A percentile compares a stretch with the other conserved stretches of the same genome.
phyloP scores from a whole-genome alignment of 2,329 filamentous ascomycete species.

The Purpureocillium takamizusanense region DNA sequence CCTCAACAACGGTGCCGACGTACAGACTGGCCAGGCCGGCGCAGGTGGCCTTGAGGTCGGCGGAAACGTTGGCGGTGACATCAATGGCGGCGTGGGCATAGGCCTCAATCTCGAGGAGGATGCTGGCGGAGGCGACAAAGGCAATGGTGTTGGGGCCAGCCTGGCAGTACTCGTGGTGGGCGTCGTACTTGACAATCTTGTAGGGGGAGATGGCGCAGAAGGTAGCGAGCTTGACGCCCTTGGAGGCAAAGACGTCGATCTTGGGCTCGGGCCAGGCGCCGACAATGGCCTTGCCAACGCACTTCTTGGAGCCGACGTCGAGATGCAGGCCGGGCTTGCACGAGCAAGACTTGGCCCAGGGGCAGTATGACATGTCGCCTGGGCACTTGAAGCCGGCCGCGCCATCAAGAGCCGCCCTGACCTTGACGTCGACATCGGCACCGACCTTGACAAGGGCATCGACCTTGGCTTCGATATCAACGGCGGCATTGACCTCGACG shows the following conservation, averaged over 20 bases:
- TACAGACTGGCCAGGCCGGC: slow-evolving; percentile 24
- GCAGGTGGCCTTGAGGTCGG: slow-evolving; percentile 19
- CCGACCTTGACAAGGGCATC: slow-evolving; percentile 4
- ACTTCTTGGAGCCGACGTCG: slow-evolving; percentile 19
- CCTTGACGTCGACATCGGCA: slow-evolving; percentile 6
- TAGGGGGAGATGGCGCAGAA: slow-evolving; percentile 26
- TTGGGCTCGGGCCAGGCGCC: slow-evolving; percentile 25
- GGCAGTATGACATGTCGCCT: slow-evolving; percentile 24
- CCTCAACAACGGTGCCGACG: slow-evolving; percentile 18
- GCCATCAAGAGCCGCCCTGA: slow-evolving; percentile 11
- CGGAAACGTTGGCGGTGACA: slow-evolving; percentile 14
- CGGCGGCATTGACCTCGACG: slow-evolving; percentile 2
- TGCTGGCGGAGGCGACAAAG: slow-evolving; percentile 22
- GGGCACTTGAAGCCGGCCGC: slow-evolving; percentile 20
- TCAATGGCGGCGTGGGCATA: slow-evolving; percentile 12
- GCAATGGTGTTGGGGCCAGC: slow-evolving; percentile 21
- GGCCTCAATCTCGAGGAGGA: slow-evolving; percentile 15
- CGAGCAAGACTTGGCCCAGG: slow-evolving; percentile 31
- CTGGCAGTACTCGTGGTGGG: slow-evolving; percentile 25
- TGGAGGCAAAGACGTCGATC: slow-evolving; percentile 13
- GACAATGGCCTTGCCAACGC: slow-evolving; percentile 14
- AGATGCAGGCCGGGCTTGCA: slow-evolving; percentile 31
- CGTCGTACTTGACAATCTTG: slow-evolving; percentile 24
- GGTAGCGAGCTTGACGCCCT: slow-evolving; percentile 16
- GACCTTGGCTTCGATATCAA: slow-evolving; percentile 6